Base-by-base conservation (phyloP, 441 rosid genomes). In the Pelargonium fulgidum region DNA sequence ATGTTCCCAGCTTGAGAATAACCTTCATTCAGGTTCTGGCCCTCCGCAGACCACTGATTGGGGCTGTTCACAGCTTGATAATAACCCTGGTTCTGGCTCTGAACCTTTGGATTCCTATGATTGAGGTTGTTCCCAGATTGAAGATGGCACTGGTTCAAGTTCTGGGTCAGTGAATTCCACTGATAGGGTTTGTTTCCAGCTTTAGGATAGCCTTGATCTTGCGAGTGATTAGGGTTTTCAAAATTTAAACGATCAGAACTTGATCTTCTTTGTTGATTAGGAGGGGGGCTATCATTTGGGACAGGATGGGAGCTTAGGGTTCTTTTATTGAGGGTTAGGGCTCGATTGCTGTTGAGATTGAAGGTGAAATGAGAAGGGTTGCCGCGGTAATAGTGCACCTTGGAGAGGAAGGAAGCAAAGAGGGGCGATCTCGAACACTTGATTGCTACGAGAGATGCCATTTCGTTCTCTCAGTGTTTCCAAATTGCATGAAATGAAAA, bases 361-460 rank as follows among this genome's bases (percentile, higher is more conserved):
- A 78, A 64, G 66, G 69, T 2, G 66, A 64, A 72, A 42, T 68
- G 69, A 72, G 80, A 62, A 64, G 42, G 62, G 10, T 69, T 73
- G 10, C 9, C 24, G 12, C 36, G 79, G 41, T 62, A 56, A 69
- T 71, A 76, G n/a, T 83, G 84, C 75, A 76, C 70, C 75, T 84
- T 82, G 41, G 73, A 29, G 6, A 82, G 67, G 11, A 17, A 29
- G 45, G 83, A 77, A 63, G 81, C 59, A 9, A 72, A 11, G 3
- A 42, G 42, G 14, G 42, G 81, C 26, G 65, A 65, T 11, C 80
- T 70, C 33, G 73, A 73, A 48, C 79, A 76, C 5, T 85, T 87
- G 64, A 85, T 69, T 69, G 84, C 87, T 79, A 88, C 73, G 19
- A 77, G 80, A 72, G 86, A 85, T 68, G 87, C 85, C 82, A 83